phyloP scores from a whole-genome alignment of 768 basidiomycete species.

The Sarcomyxa edulis region DNA sequence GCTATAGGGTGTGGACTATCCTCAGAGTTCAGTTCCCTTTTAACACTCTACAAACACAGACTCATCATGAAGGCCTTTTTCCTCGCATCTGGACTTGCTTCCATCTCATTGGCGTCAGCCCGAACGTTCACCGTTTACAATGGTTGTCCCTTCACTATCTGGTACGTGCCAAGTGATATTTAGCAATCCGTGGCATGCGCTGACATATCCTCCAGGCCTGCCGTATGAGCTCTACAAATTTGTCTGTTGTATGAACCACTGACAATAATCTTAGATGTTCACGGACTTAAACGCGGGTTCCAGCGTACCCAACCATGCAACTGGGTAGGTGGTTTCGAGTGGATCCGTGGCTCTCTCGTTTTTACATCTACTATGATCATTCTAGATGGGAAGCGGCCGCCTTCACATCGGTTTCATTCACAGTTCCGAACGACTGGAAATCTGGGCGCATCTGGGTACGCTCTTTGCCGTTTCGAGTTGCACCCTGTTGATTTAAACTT shows the following conservation, averaged over 20 bases:
- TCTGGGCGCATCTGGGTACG: constrained; percentile 45
- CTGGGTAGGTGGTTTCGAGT: constrained; percentile 12
- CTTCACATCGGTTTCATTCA: constrained; percentile 23
- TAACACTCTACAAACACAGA: too few relatives aligned
- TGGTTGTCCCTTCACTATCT: constrained; percentile 40
- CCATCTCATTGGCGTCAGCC: constrained; percentile 27
- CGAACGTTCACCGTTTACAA: constrained; percentile 37
- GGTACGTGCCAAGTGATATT: constrained; percentile 15
- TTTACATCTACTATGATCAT: not conserved
- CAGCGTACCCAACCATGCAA: constrained; percentile 9
- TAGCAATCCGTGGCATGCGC: too few relatives aligned
- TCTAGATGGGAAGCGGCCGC: constrained; percentile 12
- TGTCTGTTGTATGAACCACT: too few relatives aligned
- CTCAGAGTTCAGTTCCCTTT: too few relatives aligned
- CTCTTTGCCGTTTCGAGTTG: not conserved
- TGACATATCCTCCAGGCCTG: constrained; percentile 24
- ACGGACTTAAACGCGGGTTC: constrained; percentile 7
- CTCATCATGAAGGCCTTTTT: constrained; percentile 20
- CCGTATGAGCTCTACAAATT: constrained; percentile 10
- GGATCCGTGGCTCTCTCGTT: too few relatives aligned
- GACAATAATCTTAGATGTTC: constrained; percentile 3
- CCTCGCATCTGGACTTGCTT: constrained; percentile 36
- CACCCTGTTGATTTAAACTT: not conserved
- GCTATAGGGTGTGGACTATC: too few relatives aligned
- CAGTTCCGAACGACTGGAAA: constrained; percentile 44